These are phyloP conservation scores for Lichtheimia ramosa DNA, from an alignment of 371 early-diverging fungal species.

Conservation along the genomic window DNA sequence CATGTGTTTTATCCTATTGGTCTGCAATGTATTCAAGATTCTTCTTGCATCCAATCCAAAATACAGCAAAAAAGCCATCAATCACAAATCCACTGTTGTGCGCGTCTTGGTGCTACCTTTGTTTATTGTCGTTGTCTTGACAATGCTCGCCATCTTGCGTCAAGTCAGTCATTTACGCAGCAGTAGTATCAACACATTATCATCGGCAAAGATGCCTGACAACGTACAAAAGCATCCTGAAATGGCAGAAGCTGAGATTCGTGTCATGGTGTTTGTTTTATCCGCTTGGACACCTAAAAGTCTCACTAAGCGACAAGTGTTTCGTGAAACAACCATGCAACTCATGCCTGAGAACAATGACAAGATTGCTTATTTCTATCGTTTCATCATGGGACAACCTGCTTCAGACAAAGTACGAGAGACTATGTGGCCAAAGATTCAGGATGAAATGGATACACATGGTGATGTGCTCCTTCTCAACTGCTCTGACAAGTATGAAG, in stretches of 20 bases:
- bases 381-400: slow-evolving; percentile 57
- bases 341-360: slow-evolving; percentile 47
- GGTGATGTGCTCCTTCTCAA: slow-evolving; percentile 50
- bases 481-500: slow-evolving; percentile 50
- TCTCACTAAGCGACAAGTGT: slow-evolving; percentile 44
- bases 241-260: slow-evolving; percentile 28
- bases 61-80: slow-evolving; percentile 27
- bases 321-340: slow-evolving; percentile 57
- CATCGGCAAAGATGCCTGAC: background rate
- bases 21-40: slow-evolving; percentile 37
- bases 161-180: slow-evolving; percentile 36
- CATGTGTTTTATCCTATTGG: slow-evolving; percentile 47
- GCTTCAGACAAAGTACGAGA: slow-evolving; percentile 29
- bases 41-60: slow-evolving; percentile 31
- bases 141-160: slow-evolving; percentile 42
- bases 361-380: slow-evolving; percentile 45
- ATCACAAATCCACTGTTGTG: slow-evolving; percentile 40
- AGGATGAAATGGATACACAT: slow-evolving; percentile 37
- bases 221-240: slow-evolving; percentile 19
- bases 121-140: slow-evolving; percentile 41
- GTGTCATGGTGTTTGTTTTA: slow-evolving; percentile 54
- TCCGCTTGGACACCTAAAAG: slow-evolving; percentile 62
- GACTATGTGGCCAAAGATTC: slow-evolving; percentile 34
- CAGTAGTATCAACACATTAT: slow-evolving; percentile 14
- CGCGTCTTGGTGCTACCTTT: slow-evolving; percentile 39